phyloP scores from a whole-genome alignment of 257 asterid species.

The Linaria vulgaris region DNA sequence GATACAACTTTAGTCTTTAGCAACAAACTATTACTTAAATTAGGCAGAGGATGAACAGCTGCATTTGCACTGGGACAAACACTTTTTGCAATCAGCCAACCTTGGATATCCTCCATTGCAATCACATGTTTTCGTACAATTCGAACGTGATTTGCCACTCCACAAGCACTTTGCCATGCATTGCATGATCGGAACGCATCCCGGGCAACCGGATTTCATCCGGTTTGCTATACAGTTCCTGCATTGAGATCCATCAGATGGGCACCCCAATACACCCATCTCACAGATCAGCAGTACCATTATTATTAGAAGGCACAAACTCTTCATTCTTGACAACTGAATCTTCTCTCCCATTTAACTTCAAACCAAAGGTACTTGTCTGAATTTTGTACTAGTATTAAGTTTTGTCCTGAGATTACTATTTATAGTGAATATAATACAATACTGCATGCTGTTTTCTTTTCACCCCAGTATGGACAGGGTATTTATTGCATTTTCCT shows the following conservation, averaged over 20 bases:
- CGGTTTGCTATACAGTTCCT: constrained; percentile 50
- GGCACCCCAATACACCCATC: constrained; percentile 40
- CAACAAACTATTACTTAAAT: constrained; percentile 14
- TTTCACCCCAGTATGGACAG: neutral
- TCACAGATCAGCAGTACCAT: constrained; percentile 28
- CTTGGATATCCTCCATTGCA: constrained; percentile 58
- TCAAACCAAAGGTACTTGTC: neutral
- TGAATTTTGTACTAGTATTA: neutral
- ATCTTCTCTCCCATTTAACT: constrained; percentile 21
- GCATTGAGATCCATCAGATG: constrained; percentile 53
- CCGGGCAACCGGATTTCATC: constrained; percentile 62
- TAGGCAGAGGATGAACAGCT: constrained; percentile 42
- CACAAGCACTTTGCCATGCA: constrained; percentile 77
- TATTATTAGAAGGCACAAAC: constrained; percentile 8
- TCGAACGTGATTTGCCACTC: constrained; percentile 49
- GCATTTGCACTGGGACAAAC: constrained; percentile 66
- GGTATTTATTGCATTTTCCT: constrained; percentile 30
- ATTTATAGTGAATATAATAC: neutral
- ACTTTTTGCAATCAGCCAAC: constrained; percentile 64
- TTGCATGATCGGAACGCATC: constrained; percentile 60
- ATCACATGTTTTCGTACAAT: constrained; percentile 68
- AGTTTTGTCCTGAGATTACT: too few species aligned
- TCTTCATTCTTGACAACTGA: constrained; percentile 7
- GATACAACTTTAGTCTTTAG: neutral
- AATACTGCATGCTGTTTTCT: neutral